phyloP scores from a whole-genome alignment of 257 asterid species.

The Primulina tabacum region DNA sequence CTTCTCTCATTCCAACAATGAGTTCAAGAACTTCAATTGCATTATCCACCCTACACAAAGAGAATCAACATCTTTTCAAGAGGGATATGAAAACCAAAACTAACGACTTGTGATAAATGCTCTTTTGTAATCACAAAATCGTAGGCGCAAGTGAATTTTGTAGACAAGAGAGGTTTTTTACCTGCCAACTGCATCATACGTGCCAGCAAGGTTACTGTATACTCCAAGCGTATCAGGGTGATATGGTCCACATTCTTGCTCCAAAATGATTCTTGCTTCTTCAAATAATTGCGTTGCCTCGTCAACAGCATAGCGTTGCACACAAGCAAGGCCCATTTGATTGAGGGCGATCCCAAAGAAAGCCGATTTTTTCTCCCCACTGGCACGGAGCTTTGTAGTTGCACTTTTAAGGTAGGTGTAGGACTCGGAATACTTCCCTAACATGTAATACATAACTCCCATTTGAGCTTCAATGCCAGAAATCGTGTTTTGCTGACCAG shows the following conservation, averaged over 20 bases:
- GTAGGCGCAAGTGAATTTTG: background rate
- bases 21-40: constrained; percentile 79
- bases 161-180: constrained; percentile 22
- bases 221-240: constrained; percentile 96
- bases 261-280: constrained; percentile 80
- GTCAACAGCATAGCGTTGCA: constrained; percentile 71
- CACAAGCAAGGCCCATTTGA: constrained; percentile 93
- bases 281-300: constrained; percentile 83
- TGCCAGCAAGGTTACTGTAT: constrained; percentile 90
- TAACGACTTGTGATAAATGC: background rate
- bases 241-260: constrained; percentile 86
- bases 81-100: background rate
- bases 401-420: constrained; percentile 57
- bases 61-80: constrained; percentile 6
- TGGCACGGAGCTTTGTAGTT: constrained; percentile 70
- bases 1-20: constrained; percentile 87
- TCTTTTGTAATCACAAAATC: background rate
- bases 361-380: constrained; percentile 87
- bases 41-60: constrained; percentile 63
- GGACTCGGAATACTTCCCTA: constrained; percentile 73
- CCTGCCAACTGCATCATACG: constrained; percentile 97
- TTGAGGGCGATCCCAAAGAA: constrained; percentile 89
- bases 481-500: constrained; percentile 81
- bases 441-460: constrained; percentile 83
- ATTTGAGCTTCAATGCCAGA: constrained; percentile 95